phyloP scores from a whole-genome alignment of 257 asterid species.

The Knoxia roxburghii region DNA sequence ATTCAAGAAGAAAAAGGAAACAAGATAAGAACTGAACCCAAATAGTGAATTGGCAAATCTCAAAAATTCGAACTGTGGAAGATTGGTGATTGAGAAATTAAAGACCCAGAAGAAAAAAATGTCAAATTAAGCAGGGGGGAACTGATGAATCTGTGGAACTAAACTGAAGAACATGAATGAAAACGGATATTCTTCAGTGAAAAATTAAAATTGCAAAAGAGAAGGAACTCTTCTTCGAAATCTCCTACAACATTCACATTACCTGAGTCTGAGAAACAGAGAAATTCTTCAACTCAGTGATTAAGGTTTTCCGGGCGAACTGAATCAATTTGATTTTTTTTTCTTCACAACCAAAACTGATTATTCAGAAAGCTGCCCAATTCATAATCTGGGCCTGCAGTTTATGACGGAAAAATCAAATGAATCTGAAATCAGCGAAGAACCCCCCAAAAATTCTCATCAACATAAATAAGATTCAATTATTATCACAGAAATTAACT shows the following conservation, averaged over 20 bases:
- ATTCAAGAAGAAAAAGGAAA: not conserved
- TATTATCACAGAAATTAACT: not conserved
- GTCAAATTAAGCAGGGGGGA: not conserved
- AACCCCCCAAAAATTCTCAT: not conserved
- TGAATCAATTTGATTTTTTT: not conserved
- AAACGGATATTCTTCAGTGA: not conserved
- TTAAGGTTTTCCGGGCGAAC: not conserved
- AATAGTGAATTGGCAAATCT: not conserved
- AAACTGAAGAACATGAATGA: not conserved
- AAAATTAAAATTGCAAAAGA: not conserved
- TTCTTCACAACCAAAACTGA: not conserved
- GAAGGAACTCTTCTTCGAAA: conserved; percentile 1
- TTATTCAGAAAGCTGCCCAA: not conserved
- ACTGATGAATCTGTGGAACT: not conserved
- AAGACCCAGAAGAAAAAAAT: not conserved
- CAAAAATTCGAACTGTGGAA: not conserved
- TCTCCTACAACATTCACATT: conserved; percentile 4
- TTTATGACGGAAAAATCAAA: not conserved
- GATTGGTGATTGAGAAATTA: not conserved
- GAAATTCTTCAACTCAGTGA: not conserved
- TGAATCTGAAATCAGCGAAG: conserved; percentile 4
- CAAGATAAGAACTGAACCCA: not conserved
- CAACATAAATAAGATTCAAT: not conserved
- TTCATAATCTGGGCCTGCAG: not conserved
- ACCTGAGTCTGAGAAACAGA: conserved; percentile 1